Percentiles rank a stretch among this genome's conserved stretches.
These are phyloP conservation scores for Lactarius hatsudake DNA, from an alignment of 768 basidiomycete genomes.

Conservation along the genomic window DNA sequence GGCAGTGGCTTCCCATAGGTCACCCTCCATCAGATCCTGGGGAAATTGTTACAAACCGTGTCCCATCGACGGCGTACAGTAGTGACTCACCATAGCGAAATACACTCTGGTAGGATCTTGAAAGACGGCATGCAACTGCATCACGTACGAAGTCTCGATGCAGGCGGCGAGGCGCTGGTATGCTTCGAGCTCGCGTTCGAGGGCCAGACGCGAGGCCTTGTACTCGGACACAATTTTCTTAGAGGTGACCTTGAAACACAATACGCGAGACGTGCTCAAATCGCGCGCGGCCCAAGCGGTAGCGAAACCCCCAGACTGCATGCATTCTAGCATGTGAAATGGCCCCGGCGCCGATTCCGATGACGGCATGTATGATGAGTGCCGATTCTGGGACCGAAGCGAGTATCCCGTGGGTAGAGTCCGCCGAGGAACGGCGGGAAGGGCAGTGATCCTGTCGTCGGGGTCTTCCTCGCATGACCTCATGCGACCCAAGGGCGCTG, in stretches of 20 bases:
- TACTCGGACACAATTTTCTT: constrained; percentile 21
- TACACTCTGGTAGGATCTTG: constrained; percentile 21
- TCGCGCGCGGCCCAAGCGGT: constrained; percentile 27
- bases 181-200: constrained; percentile 27
- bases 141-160: constrained; percentile 25
- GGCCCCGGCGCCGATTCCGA: constrained; percentile 21
- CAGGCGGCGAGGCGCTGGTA: constrained; percentile 27
- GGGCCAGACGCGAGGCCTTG: constrained; percentile 20
- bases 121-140: constrained; percentile 28
- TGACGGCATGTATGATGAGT: constrained; percentile 21
- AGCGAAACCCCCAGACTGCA: constrained; percentile 23
- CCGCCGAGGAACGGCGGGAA: constrained; percentile 19
- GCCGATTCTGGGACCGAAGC: constrained; percentile 24
- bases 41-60: not conserved
- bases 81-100: constrained; percentile 25
- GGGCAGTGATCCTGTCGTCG: constrained; percentile 9
- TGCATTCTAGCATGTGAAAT: constrained; percentile 26
- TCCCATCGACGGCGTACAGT: not conserved
- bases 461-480: constrained; percentile 19
- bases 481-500: constrained; percentile 3
- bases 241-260: constrained; percentile 23
- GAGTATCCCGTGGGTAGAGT: constrained; percentile 18
- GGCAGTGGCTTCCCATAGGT: constrained; percentile 22
- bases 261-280: constrained; percentile 21
- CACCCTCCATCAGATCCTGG: constrained; percentile 27